Base-by-base conservation (phyloP, 345 rosid species). In the Dipteronia dyeriana region DNA sequence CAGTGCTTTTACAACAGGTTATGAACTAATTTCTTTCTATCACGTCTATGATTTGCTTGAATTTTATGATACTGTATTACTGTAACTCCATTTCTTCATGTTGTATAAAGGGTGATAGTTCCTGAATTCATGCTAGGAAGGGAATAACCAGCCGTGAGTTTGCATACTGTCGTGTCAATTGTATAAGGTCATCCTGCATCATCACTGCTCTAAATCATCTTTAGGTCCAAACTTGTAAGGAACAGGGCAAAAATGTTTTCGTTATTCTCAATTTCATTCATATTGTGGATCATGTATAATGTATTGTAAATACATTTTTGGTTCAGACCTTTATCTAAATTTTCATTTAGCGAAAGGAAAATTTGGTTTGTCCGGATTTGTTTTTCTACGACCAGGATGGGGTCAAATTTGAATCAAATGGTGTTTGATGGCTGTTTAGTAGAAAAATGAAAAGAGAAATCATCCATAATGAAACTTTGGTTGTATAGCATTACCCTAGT, bases 1-100 rank as follows among this genome's bases (percentile, higher is more conserved):
- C 99, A 0, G 99, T 96, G 73, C 98, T 94, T 84, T 87, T 94
- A 49, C 97, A 94, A 80, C 98, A 94, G 97, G 97, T 91, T 66
- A 23, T 3, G 25, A 17, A 73, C 66, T 45, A 64, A 2, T 57
- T 47, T 34, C 56, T n/a, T 70, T 73, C 23, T 68, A 19, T 63
- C 1, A n/a, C 65, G 6, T 59, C 26, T 23, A 59, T 59, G 26
- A 17, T 41, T 69, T 57, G 34, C 57, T 77, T 47, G 54, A 72
- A 39, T 71, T 7, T 51, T 74, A 4, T 34, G 38, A 34, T 34
- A 34, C 38, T 34, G 6, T 22, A 67, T 2, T 54, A 12, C 49
- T 9, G 19, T 16, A 56, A 63, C 65, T 39, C 19, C 10, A 53
- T 53, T 41, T 53, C 57, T 53, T 29, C 19, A 53, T 4, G 8